Evolutionary conservation across 345 rosid species (phyloP).

Genomic region (Populus euphratica): DNA sequence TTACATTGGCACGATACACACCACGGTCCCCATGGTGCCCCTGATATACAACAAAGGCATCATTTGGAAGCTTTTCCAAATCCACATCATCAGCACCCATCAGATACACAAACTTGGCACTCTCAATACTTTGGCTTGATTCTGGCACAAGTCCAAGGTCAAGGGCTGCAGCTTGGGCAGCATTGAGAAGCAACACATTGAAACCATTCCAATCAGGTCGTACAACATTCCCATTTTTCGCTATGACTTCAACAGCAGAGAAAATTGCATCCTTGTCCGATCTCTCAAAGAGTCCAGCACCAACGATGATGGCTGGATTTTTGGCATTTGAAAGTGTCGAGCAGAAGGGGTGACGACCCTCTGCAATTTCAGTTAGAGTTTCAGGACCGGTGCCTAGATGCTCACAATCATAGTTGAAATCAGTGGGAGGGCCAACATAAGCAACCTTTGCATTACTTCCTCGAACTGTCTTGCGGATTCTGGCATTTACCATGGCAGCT

Average conservation of each 20-base stretch:
- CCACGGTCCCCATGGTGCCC: constrained; percentile 94
- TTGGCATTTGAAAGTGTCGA: constrained; percentile 65
- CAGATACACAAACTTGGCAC: constrained; percentile 80
- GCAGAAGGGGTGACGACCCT: constrained; percentile 74
- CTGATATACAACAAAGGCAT: constrained; percentile 91
- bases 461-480: constrained; percentile 85
- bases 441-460: constrained; percentile 84
- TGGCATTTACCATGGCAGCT: constrained; percentile 97
- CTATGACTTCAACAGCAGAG: constrained; percentile 68
- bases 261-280: constrained; percentile 73
- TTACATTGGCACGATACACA: constrained; percentile 85
- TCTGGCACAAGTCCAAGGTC: constrained; percentile 95
- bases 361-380: constrained; percentile 69
- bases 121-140: constrained; percentile 57
- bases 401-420: constrained; percentile 73
- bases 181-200: constrained; percentile 76
- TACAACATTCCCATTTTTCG: constrained; percentile 61
- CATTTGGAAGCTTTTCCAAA: constrained; percentile 73
- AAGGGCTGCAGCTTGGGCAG: constrained; percentile 97
- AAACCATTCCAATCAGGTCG: constrained; percentile 95
- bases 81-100: constrained; percentile 96
- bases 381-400: constrained; percentile 91
- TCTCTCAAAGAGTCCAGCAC: constrained; percentile 85
- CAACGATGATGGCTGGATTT: constrained; percentile 85
- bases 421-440: constrained; percentile 74